Evolutionary conservation across 306 rosid species (phyloP), one percentile per base, ranked within the genome.

Genomic region (Trichosanthes cucumerina): DNA sequence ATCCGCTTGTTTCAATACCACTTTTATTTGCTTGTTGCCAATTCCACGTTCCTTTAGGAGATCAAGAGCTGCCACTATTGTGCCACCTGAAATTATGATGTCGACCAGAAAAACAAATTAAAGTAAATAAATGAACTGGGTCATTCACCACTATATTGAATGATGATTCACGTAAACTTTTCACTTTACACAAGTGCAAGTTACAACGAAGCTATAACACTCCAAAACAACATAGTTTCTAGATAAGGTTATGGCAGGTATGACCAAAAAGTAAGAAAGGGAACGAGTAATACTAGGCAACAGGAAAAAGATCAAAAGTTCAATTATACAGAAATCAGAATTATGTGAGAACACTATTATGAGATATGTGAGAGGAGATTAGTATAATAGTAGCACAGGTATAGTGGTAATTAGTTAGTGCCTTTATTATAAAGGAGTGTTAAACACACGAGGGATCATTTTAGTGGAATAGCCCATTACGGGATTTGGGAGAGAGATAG

Each of bases 21-120:
- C 96, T 95, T 88, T 92, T 60, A 95, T 89, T 71, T 91, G 97
- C 82, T 87, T 87, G 86, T 89, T 89, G 76, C 78, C 73, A 57
- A 90, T 82, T 82, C 97, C 97, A 23, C 87, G 88, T 56, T 95
- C 93, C 89, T 89, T 91, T 47, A 95, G 66, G 70, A 95, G 93
- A 52, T 53, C 75, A 47, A 95, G 39, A 59, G 97, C 96, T 26
- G 93, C 97, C 76, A 91, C 90, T 77, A 95, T 84, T 44, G 97
- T 95, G 77, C 97, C 97, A 77, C 99, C 99, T 95, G 78, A 57
- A 78, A 85, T 83, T 82, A 31, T 79, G 80, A 70, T 9, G 73
- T 36, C 28, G 36, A 15, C 18, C 46, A 23, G 13, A 53, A 21
- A 58, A 50, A 34, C 18, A 52, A 64, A 12, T 50, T 23, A 18